A percentile compares a stretch with the other conserved stretches of the same genome.
phyloP scores from a whole-genome alignment of 2,329 filamentous ascomycete species.

The Dothistroma pini region DNA sequence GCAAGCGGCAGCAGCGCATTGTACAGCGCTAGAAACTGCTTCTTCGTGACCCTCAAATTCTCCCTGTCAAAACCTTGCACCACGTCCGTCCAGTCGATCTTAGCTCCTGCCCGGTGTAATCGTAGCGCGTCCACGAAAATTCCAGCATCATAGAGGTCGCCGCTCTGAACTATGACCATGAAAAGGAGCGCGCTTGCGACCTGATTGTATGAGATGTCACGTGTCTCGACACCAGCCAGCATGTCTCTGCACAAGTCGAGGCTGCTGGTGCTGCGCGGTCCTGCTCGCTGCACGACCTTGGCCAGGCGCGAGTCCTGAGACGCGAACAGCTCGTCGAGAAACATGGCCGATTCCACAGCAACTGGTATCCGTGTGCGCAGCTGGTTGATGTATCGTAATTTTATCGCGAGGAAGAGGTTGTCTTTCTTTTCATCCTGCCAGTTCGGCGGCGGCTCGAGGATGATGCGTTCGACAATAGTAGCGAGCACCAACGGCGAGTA shows the following conservation, averaged over 20 bases:
- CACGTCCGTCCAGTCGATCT: constrained; percentile 65
- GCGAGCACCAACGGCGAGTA: constrained; percentile 68
- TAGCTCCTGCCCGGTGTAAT: constrained; percentile 53
- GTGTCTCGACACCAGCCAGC: constrained; percentile 53
- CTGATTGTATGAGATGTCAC: constrained; percentile 74
- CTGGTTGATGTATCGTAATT: constrained; percentile 61
- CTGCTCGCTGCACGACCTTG: constrained; percentile 66
- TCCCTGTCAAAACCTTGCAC: constrained; percentile 77
- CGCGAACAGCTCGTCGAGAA: constrained; percentile 63
- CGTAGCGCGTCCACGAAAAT: constrained; percentile 59
- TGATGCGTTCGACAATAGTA: constrained; percentile 76
- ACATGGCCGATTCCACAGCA: constrained; percentile 66
- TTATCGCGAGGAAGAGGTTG: constrained; percentile 63
- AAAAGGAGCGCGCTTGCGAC: constrained; percentile 75
- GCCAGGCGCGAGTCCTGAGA: constrained; percentile 58
- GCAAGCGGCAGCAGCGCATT: constrained; percentile 72
- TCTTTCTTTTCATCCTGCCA: constrained; percentile 73
- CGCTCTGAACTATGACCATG: constrained; percentile 61
- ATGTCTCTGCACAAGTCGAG: constrained; percentile 65
- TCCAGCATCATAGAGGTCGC: constrained; percentile 63
- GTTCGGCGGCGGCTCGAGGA: constrained; percentile 80
- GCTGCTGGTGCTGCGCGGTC: constrained; percentile 70
- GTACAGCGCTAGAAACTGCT: constrained; percentile 79
- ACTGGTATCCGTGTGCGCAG: constrained; percentile 63
- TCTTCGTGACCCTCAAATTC: constrained; percentile 68